Evolutionary conservation across 495 filamentous ascomycete species (phyloP), one percentile per base, ranked within the genome.

Genomic region (Hypoxylon lienhwacheense): DNA sequence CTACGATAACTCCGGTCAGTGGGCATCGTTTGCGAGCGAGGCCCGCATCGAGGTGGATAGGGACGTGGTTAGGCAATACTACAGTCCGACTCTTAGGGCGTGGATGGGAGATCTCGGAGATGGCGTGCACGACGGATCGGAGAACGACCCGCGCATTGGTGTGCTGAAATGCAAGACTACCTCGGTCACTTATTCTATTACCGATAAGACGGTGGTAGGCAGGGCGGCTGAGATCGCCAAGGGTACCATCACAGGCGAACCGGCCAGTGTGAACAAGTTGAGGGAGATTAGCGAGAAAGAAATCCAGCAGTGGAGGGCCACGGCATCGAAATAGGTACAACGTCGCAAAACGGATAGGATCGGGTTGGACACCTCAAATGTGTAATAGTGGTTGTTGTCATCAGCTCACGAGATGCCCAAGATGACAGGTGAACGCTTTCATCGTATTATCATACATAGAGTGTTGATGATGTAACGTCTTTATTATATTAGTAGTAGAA

Each of bases 51-150:
- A 86, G 50, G 84, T 82, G 21, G 88, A 92, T 62, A 82, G 81
- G 10, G 75, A 72, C 0, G 71, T 76, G 5, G 81, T 96, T 21
- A 73, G 82, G 59, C 88, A 91, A 70, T 85, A 91, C 68, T 96
- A 96, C 68, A 84, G 81, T 37, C 79, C 84, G 0, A 65, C 73
- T 4, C 75, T 97, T 45, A 90, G 89, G 67, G 86, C 89, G 0
- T 96, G 91, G 91, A 63, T 97, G 15, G 92, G 91, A 15, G 91
- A 97, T 59, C 77, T 97, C 8, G 91, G 88, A 10, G 91, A 96
- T 55, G 91, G 90, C 1, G 81, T 80, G 31, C 91, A 96, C 62
- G 87, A 96, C 54, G 91, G 92, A 7, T 80, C 85, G 1, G 83
- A 84, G 7, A 77, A 86, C 3, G 91, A 96, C 63, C 91, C 91